phyloP scores from a whole-genome alignment of 331 rosid species.

The Telfairia occidentalis region DNA sequence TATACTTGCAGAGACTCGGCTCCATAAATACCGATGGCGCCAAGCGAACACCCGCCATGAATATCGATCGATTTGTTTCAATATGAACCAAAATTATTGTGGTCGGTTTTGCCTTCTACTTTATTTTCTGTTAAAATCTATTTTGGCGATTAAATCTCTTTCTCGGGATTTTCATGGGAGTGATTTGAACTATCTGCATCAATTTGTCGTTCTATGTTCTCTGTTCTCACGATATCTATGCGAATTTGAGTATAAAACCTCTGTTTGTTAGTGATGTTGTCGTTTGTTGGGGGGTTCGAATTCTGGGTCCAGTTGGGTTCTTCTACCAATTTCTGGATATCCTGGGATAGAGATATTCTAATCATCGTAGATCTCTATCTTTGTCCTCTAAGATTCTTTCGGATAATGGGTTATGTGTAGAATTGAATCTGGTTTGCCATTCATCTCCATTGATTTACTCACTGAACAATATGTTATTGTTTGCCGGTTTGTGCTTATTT shows the following conservation, averaged over 20 bases:
- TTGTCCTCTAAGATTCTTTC: background rate
- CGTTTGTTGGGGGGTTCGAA: background rate
- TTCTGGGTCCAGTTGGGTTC: conserved; percentile 1
- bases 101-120: background rate
- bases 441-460: background rate
- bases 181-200: background rate
- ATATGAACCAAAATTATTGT: background rate
- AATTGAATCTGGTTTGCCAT: background rate
- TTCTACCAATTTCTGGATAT: conserved; percentile 3
- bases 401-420: background rate
- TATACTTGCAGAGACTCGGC: background rate
- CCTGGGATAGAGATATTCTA: conserved; percentile 1
- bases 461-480: background rate
- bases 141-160: background rate
- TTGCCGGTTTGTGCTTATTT: background rate
- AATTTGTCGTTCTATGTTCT: background rate
- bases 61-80: background rate
- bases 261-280: background rate
- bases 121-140: background rate
- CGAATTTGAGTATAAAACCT: background rate
- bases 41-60: background rate
- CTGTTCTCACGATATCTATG: background rate
- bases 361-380: background rate
- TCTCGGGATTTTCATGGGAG: background rate
- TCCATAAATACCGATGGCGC: conserved; percentile 3